These are phyloP conservation scores for Neocallimastix lanati DNA, from an alignment of 192 early-diverging fungal species.

Conservation along the genomic window DNA sequence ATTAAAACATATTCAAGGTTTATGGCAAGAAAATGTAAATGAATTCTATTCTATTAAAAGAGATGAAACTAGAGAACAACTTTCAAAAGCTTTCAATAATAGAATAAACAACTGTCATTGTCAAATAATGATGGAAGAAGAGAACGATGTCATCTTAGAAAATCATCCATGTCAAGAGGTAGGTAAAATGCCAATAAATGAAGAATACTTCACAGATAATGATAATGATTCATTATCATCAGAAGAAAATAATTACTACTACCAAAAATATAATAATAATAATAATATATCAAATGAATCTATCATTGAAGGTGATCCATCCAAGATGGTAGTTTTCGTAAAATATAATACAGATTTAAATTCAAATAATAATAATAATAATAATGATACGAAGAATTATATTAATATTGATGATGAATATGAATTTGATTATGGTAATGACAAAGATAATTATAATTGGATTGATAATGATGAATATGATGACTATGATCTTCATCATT, in stretches of 20 bases:
- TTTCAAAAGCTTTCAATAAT: not conserved
- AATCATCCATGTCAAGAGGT: not conserved
- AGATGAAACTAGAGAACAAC: not conserved
- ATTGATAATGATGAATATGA: not conserved
- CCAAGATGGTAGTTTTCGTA: not conserved
- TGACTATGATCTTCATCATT: not conserved
- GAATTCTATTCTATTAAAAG: not conserved
- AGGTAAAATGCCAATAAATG: not conserved
- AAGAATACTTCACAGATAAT: not conserved
- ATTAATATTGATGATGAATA: not conserved
- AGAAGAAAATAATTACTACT: not conserved
- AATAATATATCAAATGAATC: no score
- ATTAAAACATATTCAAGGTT: not conserved
- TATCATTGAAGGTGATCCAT: no score
- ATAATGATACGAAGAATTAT: no score
- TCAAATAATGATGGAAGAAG: not conserved
- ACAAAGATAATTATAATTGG: no score
- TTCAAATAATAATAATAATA: no score
- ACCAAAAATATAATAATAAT: no score
- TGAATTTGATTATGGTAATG: not conserved
- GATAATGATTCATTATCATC: not conserved
- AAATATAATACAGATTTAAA: not conserved
- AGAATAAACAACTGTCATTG: not conserved
- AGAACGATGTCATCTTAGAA: not conserved
- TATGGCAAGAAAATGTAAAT: not conserved